These are phyloP conservation scores for Penicillium digitatum DNA, from an alignment of 2,329 filamentous ascomycete genomes.

Conservation along the genomic window DNA sequence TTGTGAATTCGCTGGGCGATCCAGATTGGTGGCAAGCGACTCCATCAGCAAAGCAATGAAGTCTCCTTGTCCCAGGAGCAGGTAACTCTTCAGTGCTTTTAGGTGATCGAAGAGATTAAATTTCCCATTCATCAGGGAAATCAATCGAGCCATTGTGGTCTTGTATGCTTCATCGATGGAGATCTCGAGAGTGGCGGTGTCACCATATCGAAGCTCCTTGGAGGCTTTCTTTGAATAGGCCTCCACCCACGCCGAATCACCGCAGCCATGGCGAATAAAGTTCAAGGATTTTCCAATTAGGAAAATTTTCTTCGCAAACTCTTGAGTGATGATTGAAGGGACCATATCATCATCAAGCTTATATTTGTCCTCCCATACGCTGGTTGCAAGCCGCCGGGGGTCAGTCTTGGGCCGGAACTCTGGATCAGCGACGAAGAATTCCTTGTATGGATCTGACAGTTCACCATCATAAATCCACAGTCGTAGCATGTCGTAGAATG, in stretches of 20 bases:
- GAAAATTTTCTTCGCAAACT: constrained; percentile 95
- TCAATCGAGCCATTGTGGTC: constrained; percentile 92
- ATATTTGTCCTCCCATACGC: constrained; percentile 98
- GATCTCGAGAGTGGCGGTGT: constrained; percentile 82
- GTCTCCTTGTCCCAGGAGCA: constrained; percentile 90
- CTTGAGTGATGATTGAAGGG: constrained; percentile 84
- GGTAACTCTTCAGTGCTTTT: constrained; percentile 86
- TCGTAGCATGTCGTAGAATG: constrained; percentile 93
- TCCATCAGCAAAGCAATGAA: constrained; percentile 98
- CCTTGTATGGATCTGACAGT: constrained; percentile 87
- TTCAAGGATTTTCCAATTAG: constrained; percentile 97
- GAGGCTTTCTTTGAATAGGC: constrained; percentile 89
- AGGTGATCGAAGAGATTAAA: constrained; percentile 94
- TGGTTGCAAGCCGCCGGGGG: constrained; percentile 60
- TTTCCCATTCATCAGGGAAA: constrained; percentile 88
- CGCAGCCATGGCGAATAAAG: constrained; percentile 94
- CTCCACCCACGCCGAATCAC: constrained; percentile 92
- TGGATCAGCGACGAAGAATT: constrained; percentile 93
- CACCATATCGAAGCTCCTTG: constrained; percentile 86
- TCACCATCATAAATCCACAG: constrained; percentile 99
- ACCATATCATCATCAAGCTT: constrained; percentile 80
- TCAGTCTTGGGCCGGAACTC: constrained; percentile 52
- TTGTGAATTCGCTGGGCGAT: constrained; percentile 91
- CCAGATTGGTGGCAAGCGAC: constrained; percentile 84
- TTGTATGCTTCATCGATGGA: constrained; percentile 98